Percentiles rank a stretch among this genome's conserved stretches.
Conservation (phyloP, 768 basidiomycete genomes). For the Chalciporus piperatus region DNA sequence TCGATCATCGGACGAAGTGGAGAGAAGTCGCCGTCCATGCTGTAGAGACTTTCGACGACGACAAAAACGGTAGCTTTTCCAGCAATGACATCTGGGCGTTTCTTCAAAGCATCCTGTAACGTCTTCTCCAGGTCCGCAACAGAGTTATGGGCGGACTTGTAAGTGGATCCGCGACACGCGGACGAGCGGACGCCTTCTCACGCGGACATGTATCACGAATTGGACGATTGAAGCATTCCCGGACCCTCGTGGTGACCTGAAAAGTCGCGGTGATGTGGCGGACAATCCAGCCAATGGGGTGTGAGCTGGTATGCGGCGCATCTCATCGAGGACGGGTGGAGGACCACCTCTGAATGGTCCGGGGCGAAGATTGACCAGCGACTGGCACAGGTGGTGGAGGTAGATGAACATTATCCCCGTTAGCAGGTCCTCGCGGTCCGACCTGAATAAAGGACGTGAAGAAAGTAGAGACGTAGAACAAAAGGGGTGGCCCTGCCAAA, state of each 20-base stretch:
- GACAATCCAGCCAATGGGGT: constrained; percentile 67
- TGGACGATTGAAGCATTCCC: too few relatives aligned
- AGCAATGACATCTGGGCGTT: too few relatives aligned
- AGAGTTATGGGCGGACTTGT: too few relatives aligned
- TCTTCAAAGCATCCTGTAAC: too few relatives aligned
- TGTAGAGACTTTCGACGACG: too few relatives aligned
- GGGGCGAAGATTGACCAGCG: constrained; percentile 50
- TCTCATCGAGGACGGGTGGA: constrained; percentile 77
- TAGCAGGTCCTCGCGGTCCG: constrained; percentile 59
- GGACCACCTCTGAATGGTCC: constrained; percentile 81
- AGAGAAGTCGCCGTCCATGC: too few relatives aligned
- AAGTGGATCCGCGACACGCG: too few relatives aligned
- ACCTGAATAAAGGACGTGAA: constrained; percentile 51
- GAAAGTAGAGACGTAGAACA: constrained; percentile 31
- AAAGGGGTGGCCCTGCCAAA: constrained; percentile 62
- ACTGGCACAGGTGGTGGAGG: constrained; percentile 58
- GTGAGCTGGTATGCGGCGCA: constrained; percentile 62
- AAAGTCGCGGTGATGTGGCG: constrained; percentile 55
- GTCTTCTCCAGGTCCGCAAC: too few relatives aligned
- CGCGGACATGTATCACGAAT: constrained; percentile 42
- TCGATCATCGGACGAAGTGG: too few relatives aligned
- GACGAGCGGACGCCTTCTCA: too few relatives aligned
- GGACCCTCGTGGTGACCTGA: constrained; percentile 43
- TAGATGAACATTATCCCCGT: constrained; percentile 40
- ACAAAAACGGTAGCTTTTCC: too few relatives aligned